Evolutionary conservation across 176 grass and related monocot species (phyloP).

Genomic region (Rhynchospora pubera): DNA sequence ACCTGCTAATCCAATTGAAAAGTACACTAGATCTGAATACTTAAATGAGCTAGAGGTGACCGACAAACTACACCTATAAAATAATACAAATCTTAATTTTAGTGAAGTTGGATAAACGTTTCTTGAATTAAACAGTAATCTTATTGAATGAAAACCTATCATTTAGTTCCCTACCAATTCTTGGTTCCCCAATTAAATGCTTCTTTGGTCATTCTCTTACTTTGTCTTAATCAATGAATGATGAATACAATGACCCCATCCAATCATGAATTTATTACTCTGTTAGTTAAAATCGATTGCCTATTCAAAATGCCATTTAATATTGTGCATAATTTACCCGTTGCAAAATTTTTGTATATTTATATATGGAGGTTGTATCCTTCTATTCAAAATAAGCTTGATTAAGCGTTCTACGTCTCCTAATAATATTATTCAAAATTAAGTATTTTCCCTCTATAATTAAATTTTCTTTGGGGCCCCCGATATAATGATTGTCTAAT

Average conservation of each 20-base stretch:
- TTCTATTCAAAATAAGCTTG: neutral
- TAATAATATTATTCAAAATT: neutral
- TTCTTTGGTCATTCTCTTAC: neutral
- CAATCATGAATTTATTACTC: neutral
- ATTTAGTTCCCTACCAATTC: neutral
- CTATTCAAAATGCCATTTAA: neutral
- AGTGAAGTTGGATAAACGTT: neutral
- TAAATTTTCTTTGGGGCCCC: neutral
- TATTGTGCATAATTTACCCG: neutral
- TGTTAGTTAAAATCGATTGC: neutral
- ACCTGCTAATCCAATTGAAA: neutral
- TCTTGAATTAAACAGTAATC: neutral
- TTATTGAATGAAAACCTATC: neutral
- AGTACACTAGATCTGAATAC: neutral
- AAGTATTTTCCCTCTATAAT: neutral
- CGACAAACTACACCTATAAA: neutral
- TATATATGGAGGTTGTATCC: neutral
- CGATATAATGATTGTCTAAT: neutral
- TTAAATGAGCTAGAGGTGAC: neutral
- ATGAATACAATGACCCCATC: neutral
- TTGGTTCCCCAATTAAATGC: constrained; percentile 2
- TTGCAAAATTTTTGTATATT: neutral
- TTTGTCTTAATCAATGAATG: constrained; percentile 5
- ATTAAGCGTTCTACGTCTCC: neutral
- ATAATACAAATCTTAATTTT: neutral